phyloP scores from a whole-genome alignment of 2,329 filamentous ascomycete species.

The Cladorrhinum sp. region DNA sequence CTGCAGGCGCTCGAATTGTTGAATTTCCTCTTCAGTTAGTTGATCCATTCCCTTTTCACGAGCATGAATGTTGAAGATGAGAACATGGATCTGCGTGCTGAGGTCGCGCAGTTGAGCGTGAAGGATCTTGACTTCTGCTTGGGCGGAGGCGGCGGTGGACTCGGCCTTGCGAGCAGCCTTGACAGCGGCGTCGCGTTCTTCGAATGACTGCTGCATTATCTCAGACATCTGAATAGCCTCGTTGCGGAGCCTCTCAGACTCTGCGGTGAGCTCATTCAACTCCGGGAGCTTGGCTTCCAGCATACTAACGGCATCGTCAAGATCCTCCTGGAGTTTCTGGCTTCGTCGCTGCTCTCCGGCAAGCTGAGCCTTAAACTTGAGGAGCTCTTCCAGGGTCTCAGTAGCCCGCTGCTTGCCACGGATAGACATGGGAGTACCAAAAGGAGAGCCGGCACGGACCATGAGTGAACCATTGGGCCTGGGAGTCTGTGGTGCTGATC shows the following conservation, averaged over 20 bases:
- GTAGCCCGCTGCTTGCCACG: slow-evolving; percentile 59
- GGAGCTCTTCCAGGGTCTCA: slow-evolving; percentile 62
- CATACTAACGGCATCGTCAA: slow-evolving; percentile 83
- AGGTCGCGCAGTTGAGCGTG: slow-evolving; percentile 86
- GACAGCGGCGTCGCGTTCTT: slow-evolving; percentile 73
- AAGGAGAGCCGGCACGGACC: slow-evolving; percentile 56
- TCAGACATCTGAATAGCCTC: slow-evolving; percentile 84
- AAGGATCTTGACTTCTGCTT: slow-evolving; percentile 72
- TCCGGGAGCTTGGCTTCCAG: slow-evolving; percentile 85
- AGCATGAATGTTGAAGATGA: slow-evolving; percentile 82
- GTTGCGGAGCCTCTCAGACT: slow-evolving; percentile 74
- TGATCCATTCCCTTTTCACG: slow-evolving; percentile 74
- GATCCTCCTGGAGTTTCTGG: slow-evolving; percentile 68
- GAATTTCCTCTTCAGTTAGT: slow-evolving; percentile 67
- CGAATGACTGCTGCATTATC: slow-evolving; percentile 76
- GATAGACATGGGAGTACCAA: slow-evolving; percentile 58
- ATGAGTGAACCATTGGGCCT: slow-evolving; percentile 55
- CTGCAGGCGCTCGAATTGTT: slow-evolving; percentile 74
- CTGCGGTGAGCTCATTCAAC: slow-evolving; percentile 77
- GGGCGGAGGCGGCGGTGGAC: slow-evolving; percentile 60
- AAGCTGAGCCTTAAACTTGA: slow-evolving; percentile 68
- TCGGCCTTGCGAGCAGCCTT: slow-evolving; percentile 78
- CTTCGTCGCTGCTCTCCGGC: slow-evolving; percentile 71
- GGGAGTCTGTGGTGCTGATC: slow-evolving; percentile 59
- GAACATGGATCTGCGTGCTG: slow-evolving; percentile 83